Evolutionary conservation across 1,284 basidiomycete species (phyloP).

Genomic region (Puccinia novopanici): DNA sequence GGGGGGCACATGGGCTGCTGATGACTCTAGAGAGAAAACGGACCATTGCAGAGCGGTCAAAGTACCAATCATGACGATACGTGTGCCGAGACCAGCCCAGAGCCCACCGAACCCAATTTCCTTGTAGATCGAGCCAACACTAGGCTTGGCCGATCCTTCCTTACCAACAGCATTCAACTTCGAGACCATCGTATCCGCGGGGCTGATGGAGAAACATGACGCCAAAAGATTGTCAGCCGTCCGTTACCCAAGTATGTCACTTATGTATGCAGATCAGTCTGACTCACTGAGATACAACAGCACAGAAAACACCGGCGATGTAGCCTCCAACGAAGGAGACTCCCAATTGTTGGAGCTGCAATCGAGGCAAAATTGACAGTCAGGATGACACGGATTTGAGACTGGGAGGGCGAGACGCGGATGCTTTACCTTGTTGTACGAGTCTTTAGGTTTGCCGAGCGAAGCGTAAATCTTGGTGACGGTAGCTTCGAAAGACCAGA

Average conservation of each 20-base stretch:
- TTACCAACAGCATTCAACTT: slow-evolving; percentile 58
- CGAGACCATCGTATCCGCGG: slow-evolving; percentile 58
- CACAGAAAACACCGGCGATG: slow-evolving; percentile 58
- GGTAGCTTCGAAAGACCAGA: slow-evolving; percentile 58
- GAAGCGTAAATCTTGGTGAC: slow-evolving; percentile 55
- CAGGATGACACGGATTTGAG: background rate
- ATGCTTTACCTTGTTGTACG: slow-evolving; percentile 56
- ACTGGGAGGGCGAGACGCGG: background rate
- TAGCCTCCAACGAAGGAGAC: slow-evolving; percentile 56
- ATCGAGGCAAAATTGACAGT: background rate
- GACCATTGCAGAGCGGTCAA: slow-evolving; percentile 58
- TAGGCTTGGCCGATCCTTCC: slow-evolving; percentile 56
- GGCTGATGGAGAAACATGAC: no score
- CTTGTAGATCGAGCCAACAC: slow-evolving; percentile 57
- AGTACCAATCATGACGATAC: slow-evolving; percentile 57
- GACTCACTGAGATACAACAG: slow-evolving; percentile 56
- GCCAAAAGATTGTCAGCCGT: background rate
- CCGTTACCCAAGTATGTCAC: background rate
- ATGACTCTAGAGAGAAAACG: background rate
- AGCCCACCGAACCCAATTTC: slow-evolving; percentile 58
- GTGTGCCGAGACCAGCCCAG: slow-evolving; percentile 57
- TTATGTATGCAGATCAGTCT: background rate
- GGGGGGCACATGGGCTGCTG: background rate
- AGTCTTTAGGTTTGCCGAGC: slow-evolving; percentile 55
- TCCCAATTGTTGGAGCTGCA: slow-evolving; percentile 57